phyloP scores from a whole-genome alignment of 768 basidiomycete species.

The Tremella fuciformis region DNA sequence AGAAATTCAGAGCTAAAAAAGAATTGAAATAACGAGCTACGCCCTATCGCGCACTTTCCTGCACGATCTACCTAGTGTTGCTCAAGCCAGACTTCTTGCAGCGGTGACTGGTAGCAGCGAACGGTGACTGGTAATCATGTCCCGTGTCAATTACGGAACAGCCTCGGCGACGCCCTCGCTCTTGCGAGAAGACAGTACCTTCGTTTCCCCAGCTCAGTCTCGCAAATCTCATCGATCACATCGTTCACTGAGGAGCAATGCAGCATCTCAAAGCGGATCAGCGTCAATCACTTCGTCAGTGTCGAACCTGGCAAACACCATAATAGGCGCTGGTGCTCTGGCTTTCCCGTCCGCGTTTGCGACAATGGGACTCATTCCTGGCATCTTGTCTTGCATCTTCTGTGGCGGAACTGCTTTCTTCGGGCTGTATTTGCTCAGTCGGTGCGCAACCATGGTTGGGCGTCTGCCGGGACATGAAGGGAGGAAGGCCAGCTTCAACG shows the following conservation, averaged over 20 bases:
- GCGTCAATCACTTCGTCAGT: slow-evolving; percentile 38
- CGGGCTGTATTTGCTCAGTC: slow-evolving; percentile 81
- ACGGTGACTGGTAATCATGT: background rate
- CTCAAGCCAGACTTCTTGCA: too few relatives aligned
- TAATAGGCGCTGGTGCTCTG: slow-evolving; percentile 77
- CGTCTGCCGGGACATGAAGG: slow-evolving; percentile 37
- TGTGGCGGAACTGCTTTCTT: slow-evolving; percentile 74
- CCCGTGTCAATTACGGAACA: background rate
- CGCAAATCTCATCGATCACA: slow-evolving; percentile 1
- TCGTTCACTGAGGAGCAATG: background rate
- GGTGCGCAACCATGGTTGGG: slow-evolving; percentile 70
- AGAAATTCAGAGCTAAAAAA: too few relatives aligned
- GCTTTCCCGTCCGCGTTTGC: slow-evolving; percentile 65
- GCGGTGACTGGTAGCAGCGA: too few relatives aligned
- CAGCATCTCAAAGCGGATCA: slow-evolving; percentile 19
- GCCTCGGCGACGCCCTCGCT: background rate
- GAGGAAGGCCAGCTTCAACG: slow-evolving; percentile 48
- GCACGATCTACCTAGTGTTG: too few relatives aligned
- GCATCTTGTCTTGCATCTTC: slow-evolving; percentile 78
- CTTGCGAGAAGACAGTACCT: background rate
- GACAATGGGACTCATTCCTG: slow-evolving; percentile 82
- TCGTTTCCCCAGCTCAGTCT: background rate
- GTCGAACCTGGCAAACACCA: slow-evolving; percentile 69
- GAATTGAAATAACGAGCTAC: too few relatives aligned
- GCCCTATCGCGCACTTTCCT: too few relatives aligned